Evolutionary conservation across 805 yeast genomes (phyloP), one percentile per base, ranked within the genome.

Genomic region (Kodamaea leandrae): DNA sequence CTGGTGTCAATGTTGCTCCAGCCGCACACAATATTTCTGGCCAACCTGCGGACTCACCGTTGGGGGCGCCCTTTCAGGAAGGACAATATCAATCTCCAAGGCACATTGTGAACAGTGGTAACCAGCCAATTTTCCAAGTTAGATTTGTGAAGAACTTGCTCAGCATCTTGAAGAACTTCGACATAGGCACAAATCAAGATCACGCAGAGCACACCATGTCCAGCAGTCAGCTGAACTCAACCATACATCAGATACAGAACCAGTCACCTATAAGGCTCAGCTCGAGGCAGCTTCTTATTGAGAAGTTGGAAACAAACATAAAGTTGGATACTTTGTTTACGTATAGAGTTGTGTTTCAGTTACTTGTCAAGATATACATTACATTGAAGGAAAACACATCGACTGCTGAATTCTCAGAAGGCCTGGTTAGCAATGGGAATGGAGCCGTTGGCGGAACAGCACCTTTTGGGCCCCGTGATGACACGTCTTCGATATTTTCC

Each of bases 291-390:
- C 55, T 70, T 30, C 55, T 66, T 28, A 67, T 70, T 16, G 75
- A 70, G 43, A 70, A 69, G 50, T 53, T 70, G 30, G 75, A 70
- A 45, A 65, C 69, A 35, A 70, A 68, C 42, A 68, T 69, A 32
- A 50, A 57, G 20, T 55, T 70, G 37, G 75, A 70, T 47, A 59
- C 54, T 15, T 48, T 69, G 30, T 70, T 69, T 47, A 64, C 65
- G 6, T 63, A 57, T 51, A 67, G 64, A 46, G 60, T 60, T 34
- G 51, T 64, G 35, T 48, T 68, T 20, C 53, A 59, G 46, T 45
- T 69, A 27, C 38, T 68, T 3, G 38, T 55, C 12, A 51, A 50
- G 39, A 54, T 68, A 20, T 60, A 57, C 32, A 46, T 46, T 13
- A 56, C 57, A 7, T 42, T 69, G 15, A 49, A 52, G 39, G 44